Conservation (phyloP, 2,329 filamentous ascomycete species). For the Epichloe scottii region DNA sequence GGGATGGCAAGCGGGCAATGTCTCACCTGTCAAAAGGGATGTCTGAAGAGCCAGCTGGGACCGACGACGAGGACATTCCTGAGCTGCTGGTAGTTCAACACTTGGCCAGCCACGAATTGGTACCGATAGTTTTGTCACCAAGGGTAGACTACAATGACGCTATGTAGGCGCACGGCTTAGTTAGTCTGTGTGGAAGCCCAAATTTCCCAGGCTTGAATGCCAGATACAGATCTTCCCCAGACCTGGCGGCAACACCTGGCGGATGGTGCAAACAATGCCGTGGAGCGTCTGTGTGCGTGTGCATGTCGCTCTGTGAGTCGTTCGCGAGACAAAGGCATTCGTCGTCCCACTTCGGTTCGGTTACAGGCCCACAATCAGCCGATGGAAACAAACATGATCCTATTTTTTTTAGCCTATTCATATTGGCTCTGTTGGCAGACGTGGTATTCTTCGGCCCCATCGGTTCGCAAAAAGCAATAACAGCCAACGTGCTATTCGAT, state of each 20-base stretch:
- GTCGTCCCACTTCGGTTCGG: not conserved
- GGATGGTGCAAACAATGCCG: not conserved
- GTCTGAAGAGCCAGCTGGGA: not conserved
- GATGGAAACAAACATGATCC: not conserved
- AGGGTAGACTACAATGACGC: not conserved
- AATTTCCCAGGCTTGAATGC: not conserved
- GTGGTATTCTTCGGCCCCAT: no score
- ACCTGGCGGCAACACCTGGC: not conserved
- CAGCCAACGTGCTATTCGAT: no score
- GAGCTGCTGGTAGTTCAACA: not conserved
- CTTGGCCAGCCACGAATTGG: not conserved
- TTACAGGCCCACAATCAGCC: not conserved
- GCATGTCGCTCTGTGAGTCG: no score
- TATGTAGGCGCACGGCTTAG: not conserved
- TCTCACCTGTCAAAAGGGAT: not conserved
- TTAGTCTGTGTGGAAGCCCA: not conserved
- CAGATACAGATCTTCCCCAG: not conserved
- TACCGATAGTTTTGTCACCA: not conserved
- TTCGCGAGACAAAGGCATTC: not conserved
- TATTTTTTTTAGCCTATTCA: not conserved
- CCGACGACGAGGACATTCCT: not conserved
- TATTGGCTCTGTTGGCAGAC: not conserved
- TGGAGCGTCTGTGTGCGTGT: no score
- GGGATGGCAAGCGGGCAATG: not conserved
- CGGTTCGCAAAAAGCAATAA: no score